phyloP scores from a whole-genome alignment of 2,329 filamentous ascomycete genomes.

The Cladosporium sp. region DNA sequence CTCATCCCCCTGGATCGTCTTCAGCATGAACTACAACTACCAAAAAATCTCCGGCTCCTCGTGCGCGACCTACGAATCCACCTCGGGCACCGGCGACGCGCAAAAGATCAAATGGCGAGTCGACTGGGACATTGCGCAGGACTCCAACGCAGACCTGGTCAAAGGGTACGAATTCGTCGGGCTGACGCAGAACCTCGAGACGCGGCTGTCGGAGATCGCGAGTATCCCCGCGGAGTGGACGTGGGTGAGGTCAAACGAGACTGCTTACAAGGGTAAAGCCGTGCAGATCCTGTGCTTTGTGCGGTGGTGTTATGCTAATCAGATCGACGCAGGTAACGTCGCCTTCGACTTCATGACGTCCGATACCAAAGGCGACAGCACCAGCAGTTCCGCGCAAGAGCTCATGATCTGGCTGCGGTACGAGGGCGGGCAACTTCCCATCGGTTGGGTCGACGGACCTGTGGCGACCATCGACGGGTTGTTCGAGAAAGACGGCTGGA shows the following conservation, averaged over 20 bases:
- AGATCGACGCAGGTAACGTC: constrained; percentile 38
- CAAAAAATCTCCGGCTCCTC: constrained; percentile 41
- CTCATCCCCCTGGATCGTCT: constrained; percentile 48
- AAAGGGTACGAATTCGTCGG: constrained; percentile 50
- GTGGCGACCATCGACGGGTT: constrained; percentile 39
- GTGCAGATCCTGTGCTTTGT: too few species aligned
- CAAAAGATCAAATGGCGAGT: constrained; percentile 43
- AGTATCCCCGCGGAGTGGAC: constrained; percentile 44
- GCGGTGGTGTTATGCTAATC: too few species aligned
- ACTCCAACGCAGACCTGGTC: constrained; percentile 40
- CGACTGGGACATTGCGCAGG: constrained; percentile 42
- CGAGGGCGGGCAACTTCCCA: constrained; percentile 48
- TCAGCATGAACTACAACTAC: constrained; percentile 49
- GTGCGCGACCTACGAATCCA: constrained; percentile 43
- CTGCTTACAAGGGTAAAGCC: constrained; percentile 39
- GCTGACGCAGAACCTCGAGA: constrained; percentile 46
- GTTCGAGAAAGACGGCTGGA: constrained; percentile 42
- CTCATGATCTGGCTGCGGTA: constrained; percentile 50
- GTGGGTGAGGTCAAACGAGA: constrained; percentile 44
- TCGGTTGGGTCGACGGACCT: constrained; percentile 41
- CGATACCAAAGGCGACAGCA: constrained; percentile 46
- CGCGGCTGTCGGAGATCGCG: constrained; percentile 39
- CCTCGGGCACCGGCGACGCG: constrained; percentile 33
- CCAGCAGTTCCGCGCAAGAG: constrained; percentile 42
- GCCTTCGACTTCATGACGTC: constrained; percentile 50